Base-by-base conservation (phyloP, 1,284 basidiomycete genomes). In the Rhodofomes roseus region DNA sequence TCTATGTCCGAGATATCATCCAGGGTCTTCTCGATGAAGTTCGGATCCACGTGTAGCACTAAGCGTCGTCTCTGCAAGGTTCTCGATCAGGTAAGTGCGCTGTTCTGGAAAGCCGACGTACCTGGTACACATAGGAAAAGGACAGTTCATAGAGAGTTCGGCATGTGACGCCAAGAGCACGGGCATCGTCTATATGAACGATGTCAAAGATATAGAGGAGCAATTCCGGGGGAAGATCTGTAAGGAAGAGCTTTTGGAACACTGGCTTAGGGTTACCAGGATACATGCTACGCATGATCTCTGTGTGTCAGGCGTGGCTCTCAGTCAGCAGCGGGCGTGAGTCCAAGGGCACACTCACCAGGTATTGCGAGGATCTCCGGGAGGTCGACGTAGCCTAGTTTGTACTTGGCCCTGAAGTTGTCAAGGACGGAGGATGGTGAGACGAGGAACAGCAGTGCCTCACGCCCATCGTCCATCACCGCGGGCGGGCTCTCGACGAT, bases 141-240 rank as follows among this genome's bases (percentile, higher is more conserved):
- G 60, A 61, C 4, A 63, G 55, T 1, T 55, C 37, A n/a, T 51
- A 39, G n/a, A 65, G 48, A 4, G 41, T 12, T 3, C 52, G 53
- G 29, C 55, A 65, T n/a, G 59, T 61, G 20, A 50, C 22, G 1
- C 56, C 63, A 11, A 65, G 60, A 2, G 20, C 29, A 14, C 60
- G 56, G 25, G 57, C 57, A 29, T 46, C 56, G n/a, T 59, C n/a
- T 4, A 50, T 34, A 27, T 46, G 46, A 20, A 46, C 22, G 20
- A 54, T n/a, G 1, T 57, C 50, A 55, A 63, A 55, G 16, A 61
- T 58, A 12, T 51, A 18, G 20, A 61, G 59, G 22, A 61, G 50
- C n/a, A 65, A 22, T 34, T 65, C 62, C 7, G 58, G 51, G 36
- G 62, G 63, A 2, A 65, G 55, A 34, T 63, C 46, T 18, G 27